These are phyloP conservation scores for Hansenula anomala DNA, from an alignment of 1,139 yeast species.

Conservation along the genomic window DNA sequence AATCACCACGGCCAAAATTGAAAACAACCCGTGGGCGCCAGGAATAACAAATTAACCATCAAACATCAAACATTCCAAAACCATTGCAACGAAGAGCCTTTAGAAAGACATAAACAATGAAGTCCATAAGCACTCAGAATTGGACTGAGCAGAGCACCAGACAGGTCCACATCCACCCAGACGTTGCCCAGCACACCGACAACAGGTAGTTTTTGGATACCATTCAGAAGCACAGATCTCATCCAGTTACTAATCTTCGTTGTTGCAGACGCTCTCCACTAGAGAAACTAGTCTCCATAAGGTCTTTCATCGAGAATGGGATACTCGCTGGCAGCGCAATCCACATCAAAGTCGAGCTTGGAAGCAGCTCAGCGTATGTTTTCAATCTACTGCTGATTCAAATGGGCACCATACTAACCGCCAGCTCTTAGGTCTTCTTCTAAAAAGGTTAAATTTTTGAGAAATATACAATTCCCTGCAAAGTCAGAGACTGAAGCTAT, in stretches of 20 bases:
- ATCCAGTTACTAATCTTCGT: neutral
- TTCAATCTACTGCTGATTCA: too few species aligned
- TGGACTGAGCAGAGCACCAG: neutral
- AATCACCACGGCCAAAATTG: too few species aligned
- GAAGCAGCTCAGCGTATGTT: neutral
- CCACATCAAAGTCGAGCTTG: neutral
- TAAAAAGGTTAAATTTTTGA: too few species aligned
- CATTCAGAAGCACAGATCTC: neutral
- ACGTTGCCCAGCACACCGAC: neutral
- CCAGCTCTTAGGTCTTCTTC: too few species aligned
- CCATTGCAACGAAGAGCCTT: too few species aligned
- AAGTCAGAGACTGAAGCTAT: neutral
- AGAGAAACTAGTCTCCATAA: neutral
- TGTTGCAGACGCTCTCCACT: constrained; percentile 1
- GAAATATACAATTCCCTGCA: too few species aligned
- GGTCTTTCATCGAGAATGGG: neutral
- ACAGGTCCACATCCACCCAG: constrained; percentile 1
- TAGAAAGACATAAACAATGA: neutral
- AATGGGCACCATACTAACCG: too few species aligned
- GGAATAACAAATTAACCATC: too few species aligned
- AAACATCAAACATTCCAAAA: too few species aligned
- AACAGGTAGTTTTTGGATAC: neutral
- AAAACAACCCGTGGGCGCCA: too few species aligned
- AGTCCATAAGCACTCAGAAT: neutral
- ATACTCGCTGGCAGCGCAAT: neutral